Conservation (phyloP, 768 basidiomycete genomes). For the Mycena galericulata region DNA sequence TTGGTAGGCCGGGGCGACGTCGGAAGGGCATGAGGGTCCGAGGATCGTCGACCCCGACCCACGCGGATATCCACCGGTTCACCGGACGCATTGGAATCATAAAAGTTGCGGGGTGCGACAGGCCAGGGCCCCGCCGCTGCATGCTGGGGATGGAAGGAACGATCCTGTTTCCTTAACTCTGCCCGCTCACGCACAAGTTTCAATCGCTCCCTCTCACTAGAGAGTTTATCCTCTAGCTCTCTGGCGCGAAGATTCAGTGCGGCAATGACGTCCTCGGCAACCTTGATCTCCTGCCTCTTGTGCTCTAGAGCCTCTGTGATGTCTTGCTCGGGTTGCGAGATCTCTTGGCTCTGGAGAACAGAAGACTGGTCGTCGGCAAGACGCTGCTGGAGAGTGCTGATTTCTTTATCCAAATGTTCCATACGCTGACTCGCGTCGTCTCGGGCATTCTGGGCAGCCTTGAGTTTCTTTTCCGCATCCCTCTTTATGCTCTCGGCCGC, state of each 20-base stretch:
- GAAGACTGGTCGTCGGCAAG: constrained; percentile 67
- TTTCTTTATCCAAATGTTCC: constrained; percentile 71
- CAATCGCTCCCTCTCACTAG: constrained; percentile 71
- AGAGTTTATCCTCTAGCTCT: constrained; percentile 80
- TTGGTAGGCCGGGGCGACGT: constrained; percentile 44
- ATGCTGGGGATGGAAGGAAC: constrained; percentile 48
- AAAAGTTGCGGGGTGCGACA: constrained; percentile 18
- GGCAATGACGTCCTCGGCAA: constrained; percentile 74
- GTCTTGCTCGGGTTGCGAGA: constrained; percentile 67
- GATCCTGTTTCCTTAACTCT: constrained; percentile 60
- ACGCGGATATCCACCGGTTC: constrained; percentile 25
- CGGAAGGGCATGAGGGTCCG: constrained; percentile 32
- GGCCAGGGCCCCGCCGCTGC: constrained; percentile 37
- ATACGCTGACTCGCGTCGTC: constrained; percentile 72
- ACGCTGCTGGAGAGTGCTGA: constrained; percentile 64
- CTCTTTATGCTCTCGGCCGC: constrained; percentile 81
- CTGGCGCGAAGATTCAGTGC: constrained; percentile 73
- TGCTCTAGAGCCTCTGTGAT: constrained; percentile 62
- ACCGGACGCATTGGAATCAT: constrained; percentile 29
- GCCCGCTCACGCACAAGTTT: constrained; percentile 68
- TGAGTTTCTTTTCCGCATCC: constrained; percentile 91
- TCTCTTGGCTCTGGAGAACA: constrained; percentile 57
- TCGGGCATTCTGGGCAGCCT: constrained; percentile 71
- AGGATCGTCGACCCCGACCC: constrained; percentile 22
- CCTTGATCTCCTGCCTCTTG: constrained; percentile 71